Evolutionary conservation across 23 red algal genomes (phyloP).

Genomic region (Cyanidium caldarium): DNA sequence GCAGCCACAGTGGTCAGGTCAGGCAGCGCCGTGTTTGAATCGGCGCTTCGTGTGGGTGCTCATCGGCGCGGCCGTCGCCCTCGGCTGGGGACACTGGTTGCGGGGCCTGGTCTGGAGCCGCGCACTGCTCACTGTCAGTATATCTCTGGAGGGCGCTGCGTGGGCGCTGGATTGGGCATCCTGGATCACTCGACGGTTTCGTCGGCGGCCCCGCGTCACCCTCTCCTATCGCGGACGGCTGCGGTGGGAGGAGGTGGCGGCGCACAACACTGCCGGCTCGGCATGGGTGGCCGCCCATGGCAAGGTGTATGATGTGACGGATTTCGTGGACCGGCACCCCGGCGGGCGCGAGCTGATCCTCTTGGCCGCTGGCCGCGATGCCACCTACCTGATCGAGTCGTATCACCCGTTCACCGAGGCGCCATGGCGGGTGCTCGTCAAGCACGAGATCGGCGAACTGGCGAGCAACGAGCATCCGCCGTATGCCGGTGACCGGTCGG

Average conservation of each 20-base stretch:
- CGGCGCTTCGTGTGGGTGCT: too few species aligned
- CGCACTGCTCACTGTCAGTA: too few species aligned
- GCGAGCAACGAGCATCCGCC: conserved; percentile 46
- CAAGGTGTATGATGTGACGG: conserved; percentile 65
- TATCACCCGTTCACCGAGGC: conserved; percentile 47
- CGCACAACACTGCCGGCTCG: conserved; percentile 36
- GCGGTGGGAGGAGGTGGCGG: conserved; percentile 59
- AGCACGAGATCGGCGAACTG: conserved; percentile 30
- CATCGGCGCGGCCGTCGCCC: too few species aligned
- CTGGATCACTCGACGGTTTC: too few species aligned
- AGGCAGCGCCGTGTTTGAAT: too few species aligned
- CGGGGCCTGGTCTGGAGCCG: too few species aligned
- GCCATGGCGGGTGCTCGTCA: conserved; percentile 13
- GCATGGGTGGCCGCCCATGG: conserved; percentile 72
- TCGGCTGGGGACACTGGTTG: too few species aligned
- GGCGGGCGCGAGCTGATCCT: conserved; percentile 61
- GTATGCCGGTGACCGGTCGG: conserved; percentile 43
- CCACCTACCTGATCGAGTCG: conserved; percentile 47
- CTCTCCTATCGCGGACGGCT: too few species aligned
- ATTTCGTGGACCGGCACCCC: conserved; percentile 61
- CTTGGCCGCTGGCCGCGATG: conserved; percentile 37
- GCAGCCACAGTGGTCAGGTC: too few species aligned
- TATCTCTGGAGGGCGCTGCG: too few species aligned
- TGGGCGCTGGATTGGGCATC: too few species aligned
- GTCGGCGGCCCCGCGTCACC: too few species aligned